Percentiles rank a stretch among this genome's conserved stretches.
Conservation (phyloP, 164 flowering plant species). For the Aristolochia contorta region DNA sequence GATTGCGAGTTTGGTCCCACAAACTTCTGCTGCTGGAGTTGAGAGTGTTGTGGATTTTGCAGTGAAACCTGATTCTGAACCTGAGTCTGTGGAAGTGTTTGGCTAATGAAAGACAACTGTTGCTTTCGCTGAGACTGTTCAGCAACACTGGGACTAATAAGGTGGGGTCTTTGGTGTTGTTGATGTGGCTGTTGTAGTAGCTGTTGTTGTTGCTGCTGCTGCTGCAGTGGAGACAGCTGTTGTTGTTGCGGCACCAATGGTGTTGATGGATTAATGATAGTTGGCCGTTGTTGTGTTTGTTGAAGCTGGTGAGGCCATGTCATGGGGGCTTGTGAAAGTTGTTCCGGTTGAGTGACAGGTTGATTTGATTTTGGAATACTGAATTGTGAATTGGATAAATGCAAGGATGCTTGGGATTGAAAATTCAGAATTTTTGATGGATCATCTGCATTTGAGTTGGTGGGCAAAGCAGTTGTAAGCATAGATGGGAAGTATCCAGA, state of each 20-base stretch:
- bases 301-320: constrained; percentile 26
- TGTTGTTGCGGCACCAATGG: constrained; percentile 25
- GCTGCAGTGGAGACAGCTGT: constrained; percentile 23
- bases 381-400: constrained; percentile 42
- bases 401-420: constrained; percentile 40
- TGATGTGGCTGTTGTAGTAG: constrained; percentile 32
- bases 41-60: constrained; percentile 35
- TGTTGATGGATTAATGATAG: constrained; percentile 23
- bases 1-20: constrained; percentile 27
- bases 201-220: constrained; percentile 21
- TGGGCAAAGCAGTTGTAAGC: constrained; percentile 42
- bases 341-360: constrained; percentile 35
- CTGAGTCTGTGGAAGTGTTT: constrained; percentile 30
- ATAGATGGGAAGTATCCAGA: constrained; percentile 51
- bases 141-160: constrained; percentile 6
- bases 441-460: constrained; percentile 45
- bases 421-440: constrained; percentile 73
- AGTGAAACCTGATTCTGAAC: constrained; percentile 36
- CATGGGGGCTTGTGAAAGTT: constrained; percentile 40
- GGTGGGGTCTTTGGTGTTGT: constrained; percentile 19
- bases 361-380: constrained; percentile 37
- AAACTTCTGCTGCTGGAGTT: constrained; percentile 61
- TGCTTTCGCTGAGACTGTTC: constrained; percentile 19
- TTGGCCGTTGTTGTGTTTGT: constrained; percentile 21
- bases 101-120: constrained; percentile 22